Conservation (phyloP, 1,284 basidiomycete genomes). For the Pholiota adiposa region DNA sequence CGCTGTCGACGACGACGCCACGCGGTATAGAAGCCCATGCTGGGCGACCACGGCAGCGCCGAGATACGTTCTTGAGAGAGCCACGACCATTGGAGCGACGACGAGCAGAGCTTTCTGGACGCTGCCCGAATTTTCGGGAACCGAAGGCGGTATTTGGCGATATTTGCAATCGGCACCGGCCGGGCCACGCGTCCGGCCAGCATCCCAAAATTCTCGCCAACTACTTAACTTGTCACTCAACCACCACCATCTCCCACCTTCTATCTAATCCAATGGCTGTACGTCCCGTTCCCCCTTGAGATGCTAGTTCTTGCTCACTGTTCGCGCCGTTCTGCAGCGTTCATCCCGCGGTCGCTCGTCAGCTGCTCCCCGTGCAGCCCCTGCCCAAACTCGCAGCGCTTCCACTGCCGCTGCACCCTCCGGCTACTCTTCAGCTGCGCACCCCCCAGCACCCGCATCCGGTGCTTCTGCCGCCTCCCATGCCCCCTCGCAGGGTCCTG, state of each 20-base stretch:
- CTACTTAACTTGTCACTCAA: slow-evolving; percentile 30
- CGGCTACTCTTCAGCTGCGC: slow-evolving; percentile 45
- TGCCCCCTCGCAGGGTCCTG: slow-evolving; percentile 50
- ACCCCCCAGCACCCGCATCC: slow-evolving; percentile 40
- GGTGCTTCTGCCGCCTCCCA: slow-evolving; percentile 45
- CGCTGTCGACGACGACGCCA: slow-evolving; percentile 3
- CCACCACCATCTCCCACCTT: slow-evolving; percentile 29
- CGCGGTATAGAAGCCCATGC: slow-evolving; percentile 14
- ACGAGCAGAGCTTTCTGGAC: slow-evolving; percentile 4
- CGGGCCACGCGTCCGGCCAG: slow-evolving; percentile 30
- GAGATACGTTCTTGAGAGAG: slow-evolving; percentile 27
- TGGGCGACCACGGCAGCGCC: slow-evolving; percentile 16
- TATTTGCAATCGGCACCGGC: slow-evolving; percentile 29
- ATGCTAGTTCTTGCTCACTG: neutral
- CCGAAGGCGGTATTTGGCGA: slow-evolving; percentile 10
- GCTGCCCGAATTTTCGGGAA: slow-evolving; percentile 10
- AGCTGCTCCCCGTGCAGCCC: slow-evolving; percentile 51
- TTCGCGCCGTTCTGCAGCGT: slow-evolving; percentile 43
- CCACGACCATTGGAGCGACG: slow-evolving; percentile 27
- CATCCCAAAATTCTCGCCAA: slow-evolving; percentile 28
- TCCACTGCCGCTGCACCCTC: slow-evolving; percentile 63
- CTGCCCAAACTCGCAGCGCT: slow-evolving; percentile 63
- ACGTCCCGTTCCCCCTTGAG: slow-evolving; percentile 33
- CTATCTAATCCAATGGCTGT: slow-evolving; percentile 66
- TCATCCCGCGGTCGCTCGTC: slow-evolving; percentile 59